Conservation (phyloP, 2,329 filamentous ascomycete species). For the Venturia oleaginea region DNA sequence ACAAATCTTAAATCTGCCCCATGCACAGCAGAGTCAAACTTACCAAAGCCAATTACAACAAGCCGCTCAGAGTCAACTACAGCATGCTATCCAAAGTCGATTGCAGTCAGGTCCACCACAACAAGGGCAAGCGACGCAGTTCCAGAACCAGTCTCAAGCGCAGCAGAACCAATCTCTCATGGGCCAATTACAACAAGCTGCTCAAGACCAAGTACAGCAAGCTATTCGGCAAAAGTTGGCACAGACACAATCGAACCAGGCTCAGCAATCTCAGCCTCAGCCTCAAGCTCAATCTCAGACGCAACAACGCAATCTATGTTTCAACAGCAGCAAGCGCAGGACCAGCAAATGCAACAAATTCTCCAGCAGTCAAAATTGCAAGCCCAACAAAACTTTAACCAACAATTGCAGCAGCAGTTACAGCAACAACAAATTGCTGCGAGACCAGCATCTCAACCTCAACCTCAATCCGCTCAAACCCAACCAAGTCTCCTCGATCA, state of each 20-base stretch:
- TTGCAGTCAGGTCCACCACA: not conserved
- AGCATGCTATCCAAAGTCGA: not conserved
- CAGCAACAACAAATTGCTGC: not conserved
- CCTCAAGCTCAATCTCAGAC: conserved; percentile 13
- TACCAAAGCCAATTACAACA: not conserved
- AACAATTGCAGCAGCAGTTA: not conserved
- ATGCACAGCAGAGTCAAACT: not conserved
- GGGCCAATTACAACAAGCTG: not conserved
- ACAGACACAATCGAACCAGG: not conserved
- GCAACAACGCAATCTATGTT: conserved; percentile 14
- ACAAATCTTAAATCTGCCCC: not conserved
- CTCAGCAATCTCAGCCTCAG: not conserved
- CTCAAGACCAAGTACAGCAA: not conserved
- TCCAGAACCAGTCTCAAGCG: not conserved
- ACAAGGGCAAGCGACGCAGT: not conserved
- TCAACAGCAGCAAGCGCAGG: not conserved
- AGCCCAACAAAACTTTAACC: not conserved
- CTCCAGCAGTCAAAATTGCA: not conserved
- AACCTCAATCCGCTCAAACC: not conserved
- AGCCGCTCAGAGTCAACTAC: not conserved
- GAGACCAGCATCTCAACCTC: not conserved
- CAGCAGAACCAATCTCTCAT: not conserved
- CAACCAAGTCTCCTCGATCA: not conserved
- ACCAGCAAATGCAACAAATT: not conserved
- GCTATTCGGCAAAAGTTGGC: not conserved